A percentile compares a stretch with the other conserved stretches of the same genome.
phyloP scores from a whole-genome alignment of 352 stramenopile genomes.

The Phytopythium sindhum region DNA sequence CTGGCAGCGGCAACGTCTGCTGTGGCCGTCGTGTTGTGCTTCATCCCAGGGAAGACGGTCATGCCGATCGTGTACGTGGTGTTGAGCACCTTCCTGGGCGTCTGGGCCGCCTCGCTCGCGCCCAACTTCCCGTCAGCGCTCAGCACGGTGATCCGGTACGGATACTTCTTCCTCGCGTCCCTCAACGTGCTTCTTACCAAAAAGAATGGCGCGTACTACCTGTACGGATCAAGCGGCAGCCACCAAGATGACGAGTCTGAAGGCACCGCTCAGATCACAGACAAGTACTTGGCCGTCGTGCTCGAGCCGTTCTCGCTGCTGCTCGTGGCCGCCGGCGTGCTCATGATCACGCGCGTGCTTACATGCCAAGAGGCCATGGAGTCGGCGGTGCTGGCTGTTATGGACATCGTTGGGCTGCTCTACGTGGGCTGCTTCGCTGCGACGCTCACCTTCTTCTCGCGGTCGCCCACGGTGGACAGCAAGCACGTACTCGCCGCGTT shows the following conservation, averaged over 20 bases:
- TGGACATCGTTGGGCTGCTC: constrained; percentile 48
- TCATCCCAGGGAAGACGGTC: constrained; percentile 15
- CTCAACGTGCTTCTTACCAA: constrained; percentile 42
- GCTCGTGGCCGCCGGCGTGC: constrained; percentile 31
- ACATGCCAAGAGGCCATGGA: constrained; percentile 66
- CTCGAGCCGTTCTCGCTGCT: constrained; percentile 58
- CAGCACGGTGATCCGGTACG: constrained; percentile 39
- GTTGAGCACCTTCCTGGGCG: constrained; percentile 32
- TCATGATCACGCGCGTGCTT: constrained; percentile 44
- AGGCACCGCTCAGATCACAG: constrained; percentile 11
- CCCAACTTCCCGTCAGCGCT: constrained; percentile 45
- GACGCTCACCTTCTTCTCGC: constrained; percentile 49
- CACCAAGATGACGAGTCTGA: constrained; percentile 6
- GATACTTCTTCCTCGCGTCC: constrained; percentile 49
- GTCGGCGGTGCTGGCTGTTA: constrained; percentile 46
- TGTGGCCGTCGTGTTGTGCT: constrained; percentile 15
- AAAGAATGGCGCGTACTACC: constrained; percentile 6
- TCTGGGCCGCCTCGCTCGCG: constrained; percentile 31
- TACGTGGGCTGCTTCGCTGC: constrained; percentile 42
- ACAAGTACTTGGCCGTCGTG: constrained; percentile 36
- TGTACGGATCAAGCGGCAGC: constrained; percentile 5
- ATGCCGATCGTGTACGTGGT: constrained; percentile 44
- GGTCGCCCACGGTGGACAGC: constrained; percentile 18
- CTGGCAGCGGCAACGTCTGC: constrained; percentile 15
- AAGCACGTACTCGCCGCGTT: constrained; percentile 40